Base-by-base conservation (phyloP, 129 eudicot species). In the Sambucus nigra region DNA sequence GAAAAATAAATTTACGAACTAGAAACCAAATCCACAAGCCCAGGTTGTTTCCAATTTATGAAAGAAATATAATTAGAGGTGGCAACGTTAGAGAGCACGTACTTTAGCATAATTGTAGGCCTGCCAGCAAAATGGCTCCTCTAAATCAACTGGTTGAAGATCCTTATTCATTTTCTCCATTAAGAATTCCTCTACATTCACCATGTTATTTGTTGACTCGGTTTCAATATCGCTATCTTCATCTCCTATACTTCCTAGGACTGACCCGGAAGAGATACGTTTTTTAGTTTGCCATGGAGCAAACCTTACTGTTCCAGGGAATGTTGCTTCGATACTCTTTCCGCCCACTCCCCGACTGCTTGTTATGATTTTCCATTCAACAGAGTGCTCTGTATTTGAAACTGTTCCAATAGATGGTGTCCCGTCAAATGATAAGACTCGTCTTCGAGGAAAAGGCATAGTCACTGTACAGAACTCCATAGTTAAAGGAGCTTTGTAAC, bases 51-150 rank as follows among this genome's bases (percentile, higher is more conserved):
- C 48, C 46, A 1, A 14, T 16, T 15, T 42, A 42, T 1, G 20
- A 11, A n/a, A 55, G 25, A 29, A 52, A 5, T 15, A 19, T 15
- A 21, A 20, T 16, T 33, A 35, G 13, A 52, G 32, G 23, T 39
- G 35, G 28, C 22, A 55, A 51, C 16, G 19, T 40, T 10, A 55
- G 22, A 47, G 38, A 54, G 2, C 9, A 44, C 77, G 5, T 67
- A 82, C 99, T 72, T 86, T 92, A 0, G 96, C 99, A 68, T 86
- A 92, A 68, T 78, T 79, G 57, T 92, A 92, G 5, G 96, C 96
- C 32, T 86, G 91, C 96, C 99, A 86, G 69, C 81, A 85, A 70
- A 92, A 82, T 38, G 96, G 99, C 70, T 92, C 96, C 63, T 92
- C 99, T 42, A 92, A 68, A 60, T 92, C 96, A 70, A 82, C 91